These are phyloP conservation scores for Heliocybe sulcata DNA, from an alignment of 1,284 basidiomycete species.

Conservation along the genomic window DNA sequence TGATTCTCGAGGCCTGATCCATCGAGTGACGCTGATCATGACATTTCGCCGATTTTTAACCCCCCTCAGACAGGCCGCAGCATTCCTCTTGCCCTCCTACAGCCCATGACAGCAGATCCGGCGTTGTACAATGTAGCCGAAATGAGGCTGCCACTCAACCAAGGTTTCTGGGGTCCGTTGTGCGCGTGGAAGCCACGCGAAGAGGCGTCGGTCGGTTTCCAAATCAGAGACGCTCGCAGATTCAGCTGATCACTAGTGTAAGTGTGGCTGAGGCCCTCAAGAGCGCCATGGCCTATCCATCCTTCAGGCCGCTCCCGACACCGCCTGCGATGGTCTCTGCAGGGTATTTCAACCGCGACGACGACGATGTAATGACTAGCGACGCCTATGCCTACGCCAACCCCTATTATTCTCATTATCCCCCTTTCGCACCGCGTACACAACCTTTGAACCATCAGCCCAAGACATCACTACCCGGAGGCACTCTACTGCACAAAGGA, in stretches of 20 bases:
- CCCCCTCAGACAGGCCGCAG: too few relatives aligned
- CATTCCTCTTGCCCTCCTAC: too few relatives aligned
- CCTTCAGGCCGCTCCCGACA: constrained; percentile 5
- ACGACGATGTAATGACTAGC: constrained; percentile 24
- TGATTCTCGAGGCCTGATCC: background rate
- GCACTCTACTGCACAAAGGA: constrained; percentile 74
- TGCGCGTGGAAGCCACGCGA: background rate
- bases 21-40: background rate
- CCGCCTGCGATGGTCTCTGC: constrained; percentile 14
- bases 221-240: background rate
- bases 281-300: constrained; percentile 3
- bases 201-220: background rate
- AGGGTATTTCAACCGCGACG: constrained; percentile 29
- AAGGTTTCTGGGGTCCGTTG: background rate
- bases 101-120: too few relatives aligned
- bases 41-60: background rate
- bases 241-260: background rate
- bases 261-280: background rate
- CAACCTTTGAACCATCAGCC: constrained; percentile 29
- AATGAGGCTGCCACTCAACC: too few relatives aligned
- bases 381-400: constrained; percentile 34
- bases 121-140: too few relatives aligned
- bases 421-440: constrained; percentile 18
- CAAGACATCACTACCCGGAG: constrained; percentile 48
- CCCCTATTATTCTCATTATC: constrained; percentile 30